Percentiles rank a stretch among this genome's conserved stretches.
Evolutionary conservation across 257 asterid species (phyloP).

Genomic region (Solanum virginianum): DNA sequence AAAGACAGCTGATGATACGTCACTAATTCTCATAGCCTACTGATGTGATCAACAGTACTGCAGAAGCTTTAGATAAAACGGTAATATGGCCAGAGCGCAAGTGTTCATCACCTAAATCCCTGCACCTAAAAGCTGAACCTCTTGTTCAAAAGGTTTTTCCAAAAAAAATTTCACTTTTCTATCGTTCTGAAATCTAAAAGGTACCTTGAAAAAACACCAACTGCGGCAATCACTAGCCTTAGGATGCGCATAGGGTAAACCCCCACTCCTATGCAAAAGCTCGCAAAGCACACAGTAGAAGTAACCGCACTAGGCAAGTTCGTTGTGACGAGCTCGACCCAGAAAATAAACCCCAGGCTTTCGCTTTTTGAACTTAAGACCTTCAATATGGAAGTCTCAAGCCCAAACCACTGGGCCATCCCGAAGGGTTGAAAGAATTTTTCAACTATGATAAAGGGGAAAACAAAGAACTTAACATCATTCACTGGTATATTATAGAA

Average conservation of each 20-base stretch:
- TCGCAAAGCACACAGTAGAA: too few species aligned
- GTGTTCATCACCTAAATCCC: background rate
- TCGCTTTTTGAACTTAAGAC: too few species aligned
- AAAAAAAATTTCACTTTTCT: background rate
- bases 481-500: background rate
- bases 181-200: background rate
- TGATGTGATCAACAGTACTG: background rate
- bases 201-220: too few species aligned
- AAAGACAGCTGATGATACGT: background rate
- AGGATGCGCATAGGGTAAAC: too few species aligned
- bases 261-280: too few species aligned
- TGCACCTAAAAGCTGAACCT: background rate
- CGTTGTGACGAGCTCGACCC: too few species aligned
- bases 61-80: background rate
- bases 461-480: background rate
- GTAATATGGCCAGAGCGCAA: background rate
- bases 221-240: too few species aligned
- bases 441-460: background rate
- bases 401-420: too few species aligned
- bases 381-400: too few species aligned
- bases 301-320: too few species aligned
- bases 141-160: background rate
- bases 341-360: too few species aligned
- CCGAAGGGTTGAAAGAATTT: background rate
- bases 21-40: background rate